These are phyloP conservation scores for Diphasiastrum complanatum DNA, from an alignment of 83 land plant genomes.

Conservation along the genomic window DNA sequence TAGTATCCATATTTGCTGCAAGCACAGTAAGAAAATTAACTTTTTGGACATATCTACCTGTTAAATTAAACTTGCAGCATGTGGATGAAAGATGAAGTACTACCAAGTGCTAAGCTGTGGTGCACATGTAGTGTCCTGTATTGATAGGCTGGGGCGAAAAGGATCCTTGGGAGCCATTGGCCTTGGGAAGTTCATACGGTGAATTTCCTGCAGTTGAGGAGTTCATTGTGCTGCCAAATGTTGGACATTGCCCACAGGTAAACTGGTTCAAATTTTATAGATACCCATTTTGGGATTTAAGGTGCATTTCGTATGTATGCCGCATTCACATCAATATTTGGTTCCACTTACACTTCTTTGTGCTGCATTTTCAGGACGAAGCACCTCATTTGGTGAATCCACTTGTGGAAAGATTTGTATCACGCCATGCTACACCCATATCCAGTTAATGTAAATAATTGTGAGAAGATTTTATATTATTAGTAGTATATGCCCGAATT, in stretches of 20 bases:
- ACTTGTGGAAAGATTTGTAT: slow-evolving; percentile 68
- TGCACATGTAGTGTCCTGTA: slow-evolving; percentile 71
- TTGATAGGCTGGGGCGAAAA: slow-evolving; percentile 93
- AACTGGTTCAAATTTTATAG: background rate
- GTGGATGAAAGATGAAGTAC: background rate
- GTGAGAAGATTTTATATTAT: no score
- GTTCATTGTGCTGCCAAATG: slow-evolving; percentile 81
- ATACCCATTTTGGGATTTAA: background rate
- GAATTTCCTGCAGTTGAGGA: slow-evolving; percentile 78
- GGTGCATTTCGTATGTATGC: background rate
- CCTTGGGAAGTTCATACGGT: slow-evolving; percentile 68
- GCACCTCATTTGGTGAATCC: slow-evolving; percentile 94
- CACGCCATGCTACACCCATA: slow-evolving; percentile 32
- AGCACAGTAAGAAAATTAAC: background rate
- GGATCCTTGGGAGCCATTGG: slow-evolving; percentile 98
- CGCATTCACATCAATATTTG: background rate
- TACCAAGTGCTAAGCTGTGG: background rate
- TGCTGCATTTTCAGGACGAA: slow-evolving; percentile 63
- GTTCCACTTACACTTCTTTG: slow-evolving; percentile 3
- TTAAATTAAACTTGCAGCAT: no score
- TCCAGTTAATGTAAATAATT: no score
- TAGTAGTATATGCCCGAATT: no score
- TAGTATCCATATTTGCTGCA: background rate
- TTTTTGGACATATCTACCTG: background rate
- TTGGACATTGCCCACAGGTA: slow-evolving; percentile 99